Base-by-base conservation (phyloP, 169 alveolate species). In the Eimeria zaria region DNA sequence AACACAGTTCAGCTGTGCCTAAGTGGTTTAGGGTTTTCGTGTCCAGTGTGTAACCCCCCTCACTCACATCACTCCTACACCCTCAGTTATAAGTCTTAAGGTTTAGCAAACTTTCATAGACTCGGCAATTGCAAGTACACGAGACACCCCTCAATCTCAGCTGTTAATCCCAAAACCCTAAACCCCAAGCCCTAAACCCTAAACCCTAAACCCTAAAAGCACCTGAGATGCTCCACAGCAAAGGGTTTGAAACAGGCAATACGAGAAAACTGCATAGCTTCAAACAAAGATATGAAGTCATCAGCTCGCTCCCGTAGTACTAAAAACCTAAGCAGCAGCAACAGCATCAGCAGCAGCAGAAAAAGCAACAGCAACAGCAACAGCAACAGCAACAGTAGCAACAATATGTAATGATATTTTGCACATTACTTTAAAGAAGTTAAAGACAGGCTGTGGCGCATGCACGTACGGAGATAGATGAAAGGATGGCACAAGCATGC, bases 161-260 rank as follows among this genome's bases (percentile, higher is more conserved):
- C 74, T 64, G 39, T 12, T 12, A 51, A 62, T 11, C 73, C 73
- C 73, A 11, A 27, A 62, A 62, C 73, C 24, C 73, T 62, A 62
- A 16, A 14, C n/a, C 74, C 67, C 27, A 80, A 48, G 18, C 41
- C 67, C 30, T 51, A 36, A 22, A 48, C 55, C 39, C 89, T 27
- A n/a, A 76, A 27, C 18, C 73, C 74, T 27, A 58, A 48, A 53
- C 69, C 73, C 41, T 39, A 55, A 22, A 30, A 41, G 39, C 27
- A 96, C 97, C 95, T 96, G 48, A 98, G 95, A 84, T 98, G 97
- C 55, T 97, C 97, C 96, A 99, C 97, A 1, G 99, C 98, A 76
- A 97, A 98, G 55, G 98, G 98, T 93, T 99, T 98, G 97, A 99
- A 99, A 96, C 99, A 99, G 24, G 99, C 99, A 81, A 99, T 98